A percentile compares a stretch with the other conserved stretches of the same genome.
Conservation (phyloP, 2,329 filamentous ascomycete species). For the Colletotrichum filicis region DNA sequence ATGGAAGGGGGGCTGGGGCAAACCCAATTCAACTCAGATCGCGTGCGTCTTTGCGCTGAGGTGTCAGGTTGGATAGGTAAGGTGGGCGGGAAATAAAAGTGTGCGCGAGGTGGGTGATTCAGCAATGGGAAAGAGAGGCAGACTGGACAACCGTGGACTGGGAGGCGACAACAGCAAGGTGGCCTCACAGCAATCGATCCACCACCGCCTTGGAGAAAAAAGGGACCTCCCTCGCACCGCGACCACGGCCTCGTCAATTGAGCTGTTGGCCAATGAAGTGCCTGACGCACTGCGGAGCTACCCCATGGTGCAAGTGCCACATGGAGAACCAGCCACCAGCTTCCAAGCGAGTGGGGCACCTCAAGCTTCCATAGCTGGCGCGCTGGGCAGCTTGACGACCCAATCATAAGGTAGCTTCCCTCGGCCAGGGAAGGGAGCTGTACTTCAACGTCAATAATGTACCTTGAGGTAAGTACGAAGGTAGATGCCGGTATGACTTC, state of each 20-base stretch:
- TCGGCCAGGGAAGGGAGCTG: background rate
- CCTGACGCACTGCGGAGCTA: background rate
- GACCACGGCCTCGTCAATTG: background rate
- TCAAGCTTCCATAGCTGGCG: background rate
- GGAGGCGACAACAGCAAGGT: constrained; percentile 20
- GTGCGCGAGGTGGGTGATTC: constrained; percentile 18
- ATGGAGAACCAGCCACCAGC: constrained; percentile 27
- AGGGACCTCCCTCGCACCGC: background rate
- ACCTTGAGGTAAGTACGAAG: no score
- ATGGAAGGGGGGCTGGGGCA: background rate
- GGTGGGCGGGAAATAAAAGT: constrained; percentile 27
- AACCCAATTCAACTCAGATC: constrained; percentile 14
- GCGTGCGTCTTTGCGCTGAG: constrained; percentile 6
- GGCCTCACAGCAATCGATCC: constrained; percentile 34
- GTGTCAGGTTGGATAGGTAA: constrained; percentile 16
- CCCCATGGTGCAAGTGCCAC: constrained; percentile 12
- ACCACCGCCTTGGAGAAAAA: constrained; percentile 10
- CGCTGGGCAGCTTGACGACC: background rate
- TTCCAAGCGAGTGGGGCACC: constrained; percentile 4
- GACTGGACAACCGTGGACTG: no score
- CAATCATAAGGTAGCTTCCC: no score
- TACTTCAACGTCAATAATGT: background rate
- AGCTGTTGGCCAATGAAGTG: background rate
- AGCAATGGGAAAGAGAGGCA: background rate
- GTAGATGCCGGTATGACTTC: no score